A percentile compares a stretch with the other conserved stretches of the same genome.
Conservation (phyloP, 1,139 yeast genomes). For the Blastobotrys capitulatus region DNA sequence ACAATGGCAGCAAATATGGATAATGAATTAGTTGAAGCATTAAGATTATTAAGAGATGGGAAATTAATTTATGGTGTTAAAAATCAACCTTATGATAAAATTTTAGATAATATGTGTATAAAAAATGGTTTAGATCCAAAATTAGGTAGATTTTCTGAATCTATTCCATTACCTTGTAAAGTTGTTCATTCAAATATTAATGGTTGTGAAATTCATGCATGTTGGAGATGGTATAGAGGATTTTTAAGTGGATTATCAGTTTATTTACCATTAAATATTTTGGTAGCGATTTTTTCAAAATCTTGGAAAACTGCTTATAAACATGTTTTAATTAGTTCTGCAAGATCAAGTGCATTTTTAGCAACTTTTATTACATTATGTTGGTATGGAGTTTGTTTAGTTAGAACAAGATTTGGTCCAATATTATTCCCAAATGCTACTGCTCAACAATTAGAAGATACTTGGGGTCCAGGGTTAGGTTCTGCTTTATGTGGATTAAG, state of each 20-base stretch:
- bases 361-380: conserved; percentile 36
- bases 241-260: conserved; percentile 34
- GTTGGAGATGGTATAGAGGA: conserved; percentile 36
- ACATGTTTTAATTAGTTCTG: conserved; percentile 17
- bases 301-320: conserved; percentile 13
- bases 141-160: conserved; percentile 28
- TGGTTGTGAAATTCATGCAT: conserved; percentile 38
- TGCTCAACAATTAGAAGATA: conserved; percentile 33
- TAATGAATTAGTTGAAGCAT: conserved; percentile 32
- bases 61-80: conserved; percentile 32
- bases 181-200: conserved; percentile 35
- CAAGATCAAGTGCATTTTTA: conserved; percentile 38
- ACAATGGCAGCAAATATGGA: conserved; percentile 41
- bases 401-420: conserved; percentile 36
- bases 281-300: conserved; percentile 15
- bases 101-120: conserved; percentile 28
- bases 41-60: conserved; percentile 30
- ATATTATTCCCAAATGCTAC: conserved; percentile 25
- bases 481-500: conserved; percentile 37
- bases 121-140: conserved; percentile 29
- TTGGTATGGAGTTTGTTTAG: conserved; percentile 40
- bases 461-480: conserved; percentile 36
- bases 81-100: conserved; percentile 23
- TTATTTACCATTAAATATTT: conserved; percentile 25
- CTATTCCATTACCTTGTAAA: conserved; percentile 37